Conservation (phyloP, 148 eudicot species). For the Cornus controversa region DNA sequence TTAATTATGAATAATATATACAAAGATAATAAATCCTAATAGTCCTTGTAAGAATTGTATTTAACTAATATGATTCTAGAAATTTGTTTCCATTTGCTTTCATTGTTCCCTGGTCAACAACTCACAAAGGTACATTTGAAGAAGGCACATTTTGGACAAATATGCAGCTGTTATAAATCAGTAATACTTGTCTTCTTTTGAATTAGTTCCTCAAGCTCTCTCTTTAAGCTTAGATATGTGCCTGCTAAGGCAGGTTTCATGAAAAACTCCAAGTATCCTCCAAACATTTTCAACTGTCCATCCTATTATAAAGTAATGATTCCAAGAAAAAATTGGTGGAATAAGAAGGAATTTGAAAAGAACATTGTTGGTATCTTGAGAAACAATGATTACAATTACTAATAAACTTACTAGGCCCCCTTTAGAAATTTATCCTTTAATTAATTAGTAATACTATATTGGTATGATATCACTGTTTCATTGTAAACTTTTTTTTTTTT, state of each 20-base stretch:
- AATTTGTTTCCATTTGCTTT: no score
- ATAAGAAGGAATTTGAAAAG: neutral
- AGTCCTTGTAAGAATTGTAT: no score
- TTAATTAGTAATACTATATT: no score
- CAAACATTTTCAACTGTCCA: constrained; percentile 95
- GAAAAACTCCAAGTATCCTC: constrained; percentile 92
- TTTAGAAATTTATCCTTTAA: constrained; percentile 60
- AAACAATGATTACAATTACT: constrained; percentile 10
- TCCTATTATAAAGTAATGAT: constrained; percentile 37
- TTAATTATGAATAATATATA: no score
- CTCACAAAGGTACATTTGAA: no score
- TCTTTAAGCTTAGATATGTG: constrained; percentile 60
- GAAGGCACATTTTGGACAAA: no score
- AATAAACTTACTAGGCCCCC: constrained; percentile 59
- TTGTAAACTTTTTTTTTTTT: no score
- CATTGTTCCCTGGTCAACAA: no score
- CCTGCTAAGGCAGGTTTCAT: constrained; percentile 76
- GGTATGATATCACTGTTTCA: no score
- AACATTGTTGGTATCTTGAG: neutral
- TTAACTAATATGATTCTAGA: no score
- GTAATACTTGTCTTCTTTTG: constrained; percentile 54
- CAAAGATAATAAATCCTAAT: no score
- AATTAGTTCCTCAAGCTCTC: constrained; percentile 78
- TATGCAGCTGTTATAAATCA: neutral
- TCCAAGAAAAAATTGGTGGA: neutral